Evolutionary conservation across 1,139 yeast genomes (phyloP).

Genomic region (Pichia sorboxylosa): DNA sequence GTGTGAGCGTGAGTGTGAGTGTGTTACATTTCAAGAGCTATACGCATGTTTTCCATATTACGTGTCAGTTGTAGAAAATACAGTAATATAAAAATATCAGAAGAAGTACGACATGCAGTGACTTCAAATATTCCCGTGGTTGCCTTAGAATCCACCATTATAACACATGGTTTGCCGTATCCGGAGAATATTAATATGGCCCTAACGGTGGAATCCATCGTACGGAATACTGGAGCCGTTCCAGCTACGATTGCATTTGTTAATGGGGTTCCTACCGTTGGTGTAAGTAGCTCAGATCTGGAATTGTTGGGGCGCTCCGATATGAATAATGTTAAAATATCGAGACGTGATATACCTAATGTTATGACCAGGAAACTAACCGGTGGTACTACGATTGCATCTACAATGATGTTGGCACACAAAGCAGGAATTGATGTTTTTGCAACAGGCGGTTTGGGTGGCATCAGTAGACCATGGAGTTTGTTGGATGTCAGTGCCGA

Average conservation of each 20-base stretch:
- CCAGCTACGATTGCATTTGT: constrained; percentile 85
- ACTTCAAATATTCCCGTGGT: constrained; percentile 50
- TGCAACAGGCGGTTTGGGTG: constrained; percentile 92
- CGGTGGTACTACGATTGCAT: constrained; percentile 89
- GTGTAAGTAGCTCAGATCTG: constrained; percentile 39
- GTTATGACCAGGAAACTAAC: constrained; percentile 50
- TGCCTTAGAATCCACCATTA: constrained; percentile 75
- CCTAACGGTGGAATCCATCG: constrained; percentile 44
- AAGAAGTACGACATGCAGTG: constrained; percentile 36
- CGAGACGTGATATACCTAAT: constrained; percentile 71
- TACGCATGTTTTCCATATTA: too few species aligned
- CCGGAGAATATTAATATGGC: constrained; percentile 76
- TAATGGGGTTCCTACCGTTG: constrained; percentile 62
- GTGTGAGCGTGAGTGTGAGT: too few species aligned
- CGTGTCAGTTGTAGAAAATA: background rate
- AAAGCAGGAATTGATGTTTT: constrained; percentile 71
- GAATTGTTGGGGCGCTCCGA: constrained; percentile 38
- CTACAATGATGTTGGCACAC: constrained; percentile 74
- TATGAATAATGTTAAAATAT: constrained; percentile 44
- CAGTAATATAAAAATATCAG: constrained; percentile 35
- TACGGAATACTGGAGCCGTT: constrained; percentile 53
- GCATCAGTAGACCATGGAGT: constrained; percentile 77
- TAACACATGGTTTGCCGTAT: constrained; percentile 82
- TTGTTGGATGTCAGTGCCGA: constrained; percentile 77
- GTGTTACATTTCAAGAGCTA: too few species aligned